phyloP scores from a whole-genome alignment of 495 filamentous ascomycete species.

The Hyphodiscus hymeniophilus region DNA sequence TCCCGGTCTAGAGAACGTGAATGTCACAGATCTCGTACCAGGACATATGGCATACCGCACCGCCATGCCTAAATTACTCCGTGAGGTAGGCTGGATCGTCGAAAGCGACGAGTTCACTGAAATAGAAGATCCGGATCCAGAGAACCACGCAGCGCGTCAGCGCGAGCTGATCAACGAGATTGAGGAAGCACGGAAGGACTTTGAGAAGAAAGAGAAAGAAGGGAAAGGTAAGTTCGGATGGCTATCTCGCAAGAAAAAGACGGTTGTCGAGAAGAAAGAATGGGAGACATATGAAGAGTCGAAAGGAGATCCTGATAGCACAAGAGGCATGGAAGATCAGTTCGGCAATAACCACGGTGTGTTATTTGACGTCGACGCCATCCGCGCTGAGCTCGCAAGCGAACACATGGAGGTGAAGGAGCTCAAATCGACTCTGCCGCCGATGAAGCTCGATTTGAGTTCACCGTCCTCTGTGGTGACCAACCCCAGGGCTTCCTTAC shows the following conservation, averaged over 20 bases:
- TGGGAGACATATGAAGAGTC: slow-evolving; percentile 89
- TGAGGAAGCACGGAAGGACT: slow-evolving; percentile 82
- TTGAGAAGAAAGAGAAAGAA: slow-evolving; percentile 65
- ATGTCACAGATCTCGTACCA: slow-evolving; percentile 77
- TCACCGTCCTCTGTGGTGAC: slow-evolving; percentile 24
- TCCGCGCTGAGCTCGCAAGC: slow-evolving; percentile 73
- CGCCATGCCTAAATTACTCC: slow-evolving; percentile 80
- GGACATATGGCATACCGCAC: slow-evolving; percentile 96
- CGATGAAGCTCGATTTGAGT: slow-evolving; percentile 70
- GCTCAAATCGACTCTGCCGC: slow-evolving; percentile 78
- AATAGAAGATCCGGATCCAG: slow-evolving; percentile 95
- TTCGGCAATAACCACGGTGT: slow-evolving; percentile 49
- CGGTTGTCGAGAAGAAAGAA: slow-evolving; percentile 64
- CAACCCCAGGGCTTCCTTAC: slow-evolving; percentile 62
- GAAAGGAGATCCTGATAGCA: slow-evolving; percentile 23
- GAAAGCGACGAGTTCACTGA: slow-evolving; percentile 91
- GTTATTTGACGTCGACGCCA: slow-evolving; percentile 93
- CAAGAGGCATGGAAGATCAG: slow-evolving; percentile 29
- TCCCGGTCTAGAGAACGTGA: slow-evolving; percentile 78
- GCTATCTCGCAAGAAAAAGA: slow-evolving; percentile 69
- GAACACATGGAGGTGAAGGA: slow-evolving; percentile 61
- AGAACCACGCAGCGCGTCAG: slow-evolving; percentile 81
- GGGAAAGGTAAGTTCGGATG: slow-evolving; percentile 56
- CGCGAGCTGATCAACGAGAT: slow-evolving; percentile 93
- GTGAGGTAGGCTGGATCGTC: slow-evolving; percentile 81